Conservation (phyloP, 306 rosid genomes). For the Vigna trinervia region DNA sequence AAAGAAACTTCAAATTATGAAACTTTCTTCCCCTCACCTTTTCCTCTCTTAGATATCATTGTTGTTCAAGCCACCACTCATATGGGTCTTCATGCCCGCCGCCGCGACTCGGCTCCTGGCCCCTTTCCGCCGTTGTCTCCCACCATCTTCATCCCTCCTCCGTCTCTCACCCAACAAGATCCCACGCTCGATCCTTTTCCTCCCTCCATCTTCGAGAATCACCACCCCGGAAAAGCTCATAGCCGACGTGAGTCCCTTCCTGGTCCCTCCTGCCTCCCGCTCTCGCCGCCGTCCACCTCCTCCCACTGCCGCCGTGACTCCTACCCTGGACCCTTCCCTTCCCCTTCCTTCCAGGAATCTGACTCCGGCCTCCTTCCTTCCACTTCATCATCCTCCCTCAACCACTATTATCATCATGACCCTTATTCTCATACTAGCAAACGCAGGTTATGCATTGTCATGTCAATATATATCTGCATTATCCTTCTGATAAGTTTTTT, state of each 20-base stretch:
- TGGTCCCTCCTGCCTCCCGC: constrained; percentile 5
- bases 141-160: constrained; percentile 19
- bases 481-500: too few species aligned
- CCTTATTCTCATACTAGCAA: background rate
- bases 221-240: background rate
- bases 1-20: background rate
- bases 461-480: too few species aligned
- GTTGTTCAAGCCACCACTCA: background rate
- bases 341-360: constrained; percentile 12
- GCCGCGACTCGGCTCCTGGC: constrained; percentile 29
- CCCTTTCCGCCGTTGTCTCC: constrained; percentile 33
- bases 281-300: background rate
- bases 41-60: constrained; percentile 11
- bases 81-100: constrained; percentile 40
- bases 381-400: background rate
- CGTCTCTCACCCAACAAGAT: constrained; percentile 29
- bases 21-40: background rate
- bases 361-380: constrained; percentile 34
- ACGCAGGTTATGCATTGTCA: background rate
- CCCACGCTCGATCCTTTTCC: constrained; percentile 42
- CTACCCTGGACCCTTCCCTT: constrained; percentile 46
- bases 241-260: constrained; percentile 45
- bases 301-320: constrained; percentile 42
- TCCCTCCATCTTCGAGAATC: background rate
- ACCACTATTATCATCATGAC: background rate